A percentile compares a stretch with the other conserved stretches of the same genome.
phyloP scores from a whole-genome alignment of 306 rosid species.

The Carpinus fangiana region DNA sequence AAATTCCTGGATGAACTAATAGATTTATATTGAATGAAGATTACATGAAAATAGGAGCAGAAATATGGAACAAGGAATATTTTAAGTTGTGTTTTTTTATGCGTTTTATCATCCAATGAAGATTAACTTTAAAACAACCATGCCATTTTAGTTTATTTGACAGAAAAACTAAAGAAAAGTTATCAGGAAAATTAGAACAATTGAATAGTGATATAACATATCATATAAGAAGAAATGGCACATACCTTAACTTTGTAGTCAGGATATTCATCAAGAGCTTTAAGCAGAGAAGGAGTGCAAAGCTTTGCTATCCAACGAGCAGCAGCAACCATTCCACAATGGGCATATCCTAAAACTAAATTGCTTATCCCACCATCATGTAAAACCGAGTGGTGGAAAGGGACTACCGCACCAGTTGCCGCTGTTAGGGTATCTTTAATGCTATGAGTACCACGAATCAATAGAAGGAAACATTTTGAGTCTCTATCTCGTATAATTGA shows the following conservation, averaged over 20 bases:
- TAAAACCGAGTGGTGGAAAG: constrained; percentile 90
- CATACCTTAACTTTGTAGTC: constrained; percentile 76
- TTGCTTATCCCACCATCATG: constrained; percentile 96
- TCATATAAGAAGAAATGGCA: constrained; percentile 13
- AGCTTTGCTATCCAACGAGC: constrained; percentile 99
- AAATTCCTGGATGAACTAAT: not conserved
- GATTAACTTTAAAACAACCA: not conserved
- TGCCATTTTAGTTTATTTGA: not conserved
- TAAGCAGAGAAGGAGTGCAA: constrained; percentile 73
- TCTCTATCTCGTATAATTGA: constrained; percentile 71
- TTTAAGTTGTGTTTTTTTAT: too few species aligned
- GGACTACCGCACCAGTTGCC: constrained; percentile 94
- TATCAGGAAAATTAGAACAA: not conserved
- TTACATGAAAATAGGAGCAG: not conserved
- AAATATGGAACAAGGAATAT: not conserved
- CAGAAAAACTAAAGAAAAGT: not conserved
- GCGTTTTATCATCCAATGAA: not conserved
- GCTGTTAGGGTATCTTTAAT: constrained; percentile 97
- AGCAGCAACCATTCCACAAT: constrained; percentile 99
- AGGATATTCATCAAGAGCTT: constrained; percentile 77
- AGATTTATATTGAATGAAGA: not conserved
- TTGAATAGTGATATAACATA: not conserved
- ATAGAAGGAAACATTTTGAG: constrained; percentile 80
- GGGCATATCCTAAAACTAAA: constrained; percentile 93
- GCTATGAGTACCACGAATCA: constrained; percentile 98